A percentile compares a stretch with the other conserved stretches of the same genome.
These are phyloP conservation scores for Eremothecium gossypii DNA, from an alignment of 1,139 yeast species.

Conservation along the genomic window DNA sequence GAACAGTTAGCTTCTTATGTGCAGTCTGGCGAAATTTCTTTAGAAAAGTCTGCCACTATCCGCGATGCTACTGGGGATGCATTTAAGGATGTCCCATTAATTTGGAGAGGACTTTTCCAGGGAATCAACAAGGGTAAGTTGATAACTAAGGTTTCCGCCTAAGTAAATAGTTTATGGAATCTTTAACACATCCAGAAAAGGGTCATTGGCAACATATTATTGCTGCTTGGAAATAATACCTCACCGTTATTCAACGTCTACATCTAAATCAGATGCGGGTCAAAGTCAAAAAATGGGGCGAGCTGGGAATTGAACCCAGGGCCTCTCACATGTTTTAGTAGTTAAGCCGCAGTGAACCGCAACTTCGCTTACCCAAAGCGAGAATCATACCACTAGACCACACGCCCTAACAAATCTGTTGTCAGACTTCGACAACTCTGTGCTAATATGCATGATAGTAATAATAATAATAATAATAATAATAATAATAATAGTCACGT, in stretches of 20 bases:
- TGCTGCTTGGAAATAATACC: too few relatives aligned
- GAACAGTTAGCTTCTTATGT: constrained; percentile 31
- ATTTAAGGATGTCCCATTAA: constrained; percentile 35
- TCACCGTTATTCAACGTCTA: not conserved
- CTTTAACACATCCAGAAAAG: not conserved
- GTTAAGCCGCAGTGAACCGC: constrained; percentile 12
- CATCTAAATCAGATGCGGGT: not conserved
- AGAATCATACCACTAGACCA: constrained; percentile 47
- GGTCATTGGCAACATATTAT: not conserved
- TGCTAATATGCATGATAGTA: too few relatives aligned
- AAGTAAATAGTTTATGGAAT: not conserved
- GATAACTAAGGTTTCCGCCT: constrained; percentile 24
- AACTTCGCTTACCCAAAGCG: constrained; percentile 38
- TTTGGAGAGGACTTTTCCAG: constrained; percentile 38
- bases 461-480: too few relatives aligned
- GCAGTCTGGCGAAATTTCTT: constrained; percentile 36
- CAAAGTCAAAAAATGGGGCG: constrained; percentile 23
- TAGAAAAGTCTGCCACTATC: constrained; percentile 30
- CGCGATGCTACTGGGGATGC: constrained; percentile 32
- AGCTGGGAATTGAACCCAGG: constrained; percentile 28
- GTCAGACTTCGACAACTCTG: too few relatives aligned
- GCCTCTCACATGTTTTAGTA: constrained; percentile 24
- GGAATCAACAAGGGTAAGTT: constrained; percentile 32
- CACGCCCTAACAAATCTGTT: constrained; percentile 21
- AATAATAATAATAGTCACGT: too few relatives aligned